Percentiles rank a stretch among this genome's conserved stretches.
Evolutionary conservation across 2,329 filamentous ascomycete genomes (phyloP).

Genomic region (Achaetomium macrosporum): DNA sequence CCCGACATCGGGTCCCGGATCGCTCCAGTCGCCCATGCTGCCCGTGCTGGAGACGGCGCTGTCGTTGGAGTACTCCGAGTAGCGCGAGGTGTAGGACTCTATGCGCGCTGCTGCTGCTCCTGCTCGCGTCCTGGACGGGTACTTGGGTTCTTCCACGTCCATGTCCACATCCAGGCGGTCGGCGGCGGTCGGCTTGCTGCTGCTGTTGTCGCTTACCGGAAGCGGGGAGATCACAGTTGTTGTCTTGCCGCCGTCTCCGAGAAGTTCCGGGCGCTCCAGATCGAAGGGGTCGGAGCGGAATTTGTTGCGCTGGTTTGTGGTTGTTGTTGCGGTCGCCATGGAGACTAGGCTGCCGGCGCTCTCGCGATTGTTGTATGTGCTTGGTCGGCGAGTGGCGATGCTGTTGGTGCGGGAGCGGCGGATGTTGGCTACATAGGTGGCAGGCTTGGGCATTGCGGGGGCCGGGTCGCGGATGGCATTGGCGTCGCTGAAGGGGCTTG

Average conservation of each 20-base stretch:
- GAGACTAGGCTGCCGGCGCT: conserved; percentile 38
- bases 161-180: conserved; percentile 9
- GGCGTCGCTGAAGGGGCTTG: conserved; percentile 45
- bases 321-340: conserved; percentile 32
- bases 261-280: conserved; percentile 49
- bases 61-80: conserved; percentile 30
- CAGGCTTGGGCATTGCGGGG: conserved; percentile 28
- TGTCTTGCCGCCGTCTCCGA: conserved; percentile 26
- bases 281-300: conserved; percentile 62
- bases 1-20: conserved; percentile 50
- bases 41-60: conserved; percentile 25
- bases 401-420: conserved; percentile 39
- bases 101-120: too few relatives aligned
- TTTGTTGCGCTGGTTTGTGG: conserved; percentile 40
- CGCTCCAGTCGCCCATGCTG: conserved; percentile 41
- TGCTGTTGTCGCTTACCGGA: conserved; percentile 25
- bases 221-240: background rate
- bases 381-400: conserved; percentile 26
- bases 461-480: conserved; percentile 36
- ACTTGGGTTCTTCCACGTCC: conserved; percentile 5
- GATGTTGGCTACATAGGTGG: conserved; percentile 42
- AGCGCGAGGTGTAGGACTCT: conserved; percentile 33
- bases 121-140: conserved; percentile 26
- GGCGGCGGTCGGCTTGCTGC: conserved; percentile 25
- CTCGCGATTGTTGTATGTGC: conserved; percentile 39